Evolutionary conservation across 1,284 basidiomycete genomes (phyloP).

Genomic region (Fomitopsis palustris): DNA sequence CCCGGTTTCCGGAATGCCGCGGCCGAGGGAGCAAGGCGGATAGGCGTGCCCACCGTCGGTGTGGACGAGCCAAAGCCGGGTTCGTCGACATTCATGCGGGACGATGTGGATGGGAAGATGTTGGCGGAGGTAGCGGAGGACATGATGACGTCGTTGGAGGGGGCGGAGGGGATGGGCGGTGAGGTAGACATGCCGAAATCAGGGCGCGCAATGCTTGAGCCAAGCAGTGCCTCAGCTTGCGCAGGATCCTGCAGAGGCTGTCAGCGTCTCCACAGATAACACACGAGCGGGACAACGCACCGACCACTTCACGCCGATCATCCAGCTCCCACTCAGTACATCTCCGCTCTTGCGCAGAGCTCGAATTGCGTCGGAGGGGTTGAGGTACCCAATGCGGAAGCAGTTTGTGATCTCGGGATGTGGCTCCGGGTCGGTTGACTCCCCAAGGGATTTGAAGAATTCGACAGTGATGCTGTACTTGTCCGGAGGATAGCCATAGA

Average conservation of each 20-base stretch:
- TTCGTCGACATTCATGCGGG: conserved; percentile 20
- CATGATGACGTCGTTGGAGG: conserved; percentile 1
- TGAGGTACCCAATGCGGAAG: conserved; percentile 67
- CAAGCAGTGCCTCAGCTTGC: conserved; percentile 52
- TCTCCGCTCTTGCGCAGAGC: conserved; percentile 80
- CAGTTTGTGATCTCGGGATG: conserved; percentile 64
- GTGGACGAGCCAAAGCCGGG: conserved; percentile 21
- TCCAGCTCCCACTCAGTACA: conserved; percentile 66
- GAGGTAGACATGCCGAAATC: neutral
- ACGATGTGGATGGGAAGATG: conserved; percentile 10
- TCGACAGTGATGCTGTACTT: conserved; percentile 66
- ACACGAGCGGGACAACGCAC: conserved; percentile 37
- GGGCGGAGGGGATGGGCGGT: neutral
- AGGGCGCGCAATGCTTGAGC: conserved; percentile 31
- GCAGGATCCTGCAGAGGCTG: conserved; percentile 45
- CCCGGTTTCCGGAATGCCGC: conserved; percentile 57
- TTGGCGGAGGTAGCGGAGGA: conserved; percentile 20
- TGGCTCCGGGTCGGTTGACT: conserved; percentile 60
- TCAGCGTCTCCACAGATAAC: neutral
- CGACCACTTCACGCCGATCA: conserved; percentile 81
- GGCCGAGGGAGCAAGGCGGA: conserved; percentile 64
- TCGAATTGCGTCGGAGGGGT: conserved; percentile 66
- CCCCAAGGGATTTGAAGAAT: conserved; percentile 67
- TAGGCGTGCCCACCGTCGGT: conserved; percentile 45
- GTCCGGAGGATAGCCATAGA: conserved; percentile 75